These are phyloP conservation scores for Fraxinus americana DNA, from an alignment of 257 asterid species.

Conservation along the genomic window DNA sequence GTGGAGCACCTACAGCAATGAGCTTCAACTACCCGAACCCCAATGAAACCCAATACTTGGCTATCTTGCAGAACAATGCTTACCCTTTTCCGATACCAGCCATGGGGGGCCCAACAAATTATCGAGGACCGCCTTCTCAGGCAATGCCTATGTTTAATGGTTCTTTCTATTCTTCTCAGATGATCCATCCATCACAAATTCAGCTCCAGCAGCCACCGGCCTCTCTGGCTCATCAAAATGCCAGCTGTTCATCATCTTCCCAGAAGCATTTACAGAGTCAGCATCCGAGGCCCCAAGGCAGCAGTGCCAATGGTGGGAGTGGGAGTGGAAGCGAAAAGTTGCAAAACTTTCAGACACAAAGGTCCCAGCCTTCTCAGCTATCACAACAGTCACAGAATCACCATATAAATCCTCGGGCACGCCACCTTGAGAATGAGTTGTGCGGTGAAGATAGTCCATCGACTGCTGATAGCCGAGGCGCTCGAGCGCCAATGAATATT, in stretches of 20 bases:
- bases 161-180: conserved; percentile 78
- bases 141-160: conserved; percentile 86
- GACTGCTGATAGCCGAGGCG: conserved; percentile 53
- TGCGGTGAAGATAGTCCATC: conserved; percentile 68
- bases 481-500: conserved; percentile 55
- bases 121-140: conserved; percentile 73
- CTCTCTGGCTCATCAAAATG: conserved; percentile 49
- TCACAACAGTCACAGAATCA: conserved; percentile 50
- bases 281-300: conserved; percentile 56
- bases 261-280: conserved; percentile 72
- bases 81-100: conserved; percentile 81
- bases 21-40: conserved; percentile 80
- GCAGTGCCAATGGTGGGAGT: conserved; percentile 26
- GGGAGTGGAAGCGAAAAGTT: conserved; percentile 33
- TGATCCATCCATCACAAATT: conserved; percentile 77
- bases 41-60: conserved; percentile 82
- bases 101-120: conserved; percentile 72
- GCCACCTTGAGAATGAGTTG: conserved; percentile 56
- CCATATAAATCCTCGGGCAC: conserved; percentile 41
- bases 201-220: conserved; percentile 50
- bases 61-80: conserved; percentile 73
- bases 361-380: conserved; percentile 52
- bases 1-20: conserved; percentile 56
- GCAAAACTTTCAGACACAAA: conserved; percentile 55
- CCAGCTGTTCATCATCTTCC: conserved; percentile 59